A percentile compares a stretch with the other conserved stretches of the same genome.
Conservation (phyloP, 2,329 filamentous ascomycete genomes). For the Microdochium nivale region DNA sequence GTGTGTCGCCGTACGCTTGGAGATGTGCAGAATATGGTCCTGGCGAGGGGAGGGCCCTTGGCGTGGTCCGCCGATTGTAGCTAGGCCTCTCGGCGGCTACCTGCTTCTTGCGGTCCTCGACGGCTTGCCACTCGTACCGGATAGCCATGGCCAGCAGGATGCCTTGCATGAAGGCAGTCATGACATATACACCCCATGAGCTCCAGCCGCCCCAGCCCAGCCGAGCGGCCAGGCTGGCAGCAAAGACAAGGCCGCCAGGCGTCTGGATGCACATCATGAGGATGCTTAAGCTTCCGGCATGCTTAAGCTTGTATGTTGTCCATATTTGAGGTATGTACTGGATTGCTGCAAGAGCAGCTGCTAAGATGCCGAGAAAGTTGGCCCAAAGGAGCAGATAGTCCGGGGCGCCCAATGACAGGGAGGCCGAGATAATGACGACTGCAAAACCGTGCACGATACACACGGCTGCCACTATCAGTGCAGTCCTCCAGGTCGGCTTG, state of each 20-base stretch:
- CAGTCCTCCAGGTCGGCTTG: constrained; percentile 66
- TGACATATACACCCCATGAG: constrained; percentile 84
- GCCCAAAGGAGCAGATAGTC: constrained; percentile 68
- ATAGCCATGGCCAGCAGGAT: constrained; percentile 72
- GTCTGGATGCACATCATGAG: constrained; percentile 99
- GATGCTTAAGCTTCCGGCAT: constrained; percentile 86
- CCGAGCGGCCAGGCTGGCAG: constrained; percentile 70
- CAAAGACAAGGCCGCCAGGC: constrained; percentile 84
- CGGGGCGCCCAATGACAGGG: constrained; percentile 57
- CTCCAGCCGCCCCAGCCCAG: constrained; percentile 85
- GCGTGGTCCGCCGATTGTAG: constrained; percentile 22
- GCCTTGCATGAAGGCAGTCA: constrained; percentile 82
- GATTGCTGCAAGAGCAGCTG: constrained; percentile 69
- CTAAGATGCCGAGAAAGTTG: constrained; percentile 72
- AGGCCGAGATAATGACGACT: constrained; percentile 57
- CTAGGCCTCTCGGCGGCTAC: constrained; percentile 14
- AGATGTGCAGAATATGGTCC: constrained; percentile 24
- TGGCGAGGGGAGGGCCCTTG: constrained; percentile 20
- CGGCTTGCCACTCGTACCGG: constrained; percentile 51
- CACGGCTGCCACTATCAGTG: constrained; percentile 62
- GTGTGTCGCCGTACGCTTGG: constrained; percentile 23
- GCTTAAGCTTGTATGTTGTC: constrained; percentile 78
- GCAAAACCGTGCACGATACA: constrained; percentile 71
- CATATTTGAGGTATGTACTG: constrained; percentile 96
- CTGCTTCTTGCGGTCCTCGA: constrained; percentile 9